These are phyloP conservation scores for Xanthoconium purpureum DNA, from an alignment of 768 basidiomycete species.

Conservation along the genomic window DNA sequence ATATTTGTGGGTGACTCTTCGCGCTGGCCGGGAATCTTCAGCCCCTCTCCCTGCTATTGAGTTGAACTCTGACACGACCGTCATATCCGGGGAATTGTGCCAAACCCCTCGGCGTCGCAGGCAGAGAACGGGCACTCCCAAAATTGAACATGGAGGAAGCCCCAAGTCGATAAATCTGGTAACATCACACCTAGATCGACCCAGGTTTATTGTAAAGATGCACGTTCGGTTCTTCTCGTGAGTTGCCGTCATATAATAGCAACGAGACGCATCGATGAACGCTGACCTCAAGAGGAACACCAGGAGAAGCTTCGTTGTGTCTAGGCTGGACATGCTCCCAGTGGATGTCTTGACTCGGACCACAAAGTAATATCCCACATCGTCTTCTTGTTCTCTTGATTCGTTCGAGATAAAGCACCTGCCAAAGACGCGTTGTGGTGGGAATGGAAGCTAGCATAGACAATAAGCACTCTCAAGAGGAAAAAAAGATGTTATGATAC, in stretches of 20 bases:
- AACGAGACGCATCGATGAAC: neutral
- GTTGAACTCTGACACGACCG: conserved; percentile 2
- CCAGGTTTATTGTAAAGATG: neutral
- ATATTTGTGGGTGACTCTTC: neutral
- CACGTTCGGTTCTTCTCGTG: neutral
- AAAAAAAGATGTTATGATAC: neutral
- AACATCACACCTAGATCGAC: conserved; percentile 7
- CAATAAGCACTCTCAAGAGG: neutral
- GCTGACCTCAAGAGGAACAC: neutral
- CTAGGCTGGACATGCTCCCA: neutral
- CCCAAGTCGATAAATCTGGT: conserved; percentile 9
- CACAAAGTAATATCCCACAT: neutral
- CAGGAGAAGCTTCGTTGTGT: neutral
- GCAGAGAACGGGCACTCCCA: neutral
- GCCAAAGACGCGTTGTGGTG: conserved; percentile 4
- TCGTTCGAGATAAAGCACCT: conserved; percentile 6
- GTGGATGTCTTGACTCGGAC: neutral
- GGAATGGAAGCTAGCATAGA: conserved; percentile 9
- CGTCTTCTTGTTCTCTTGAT: conserved; percentile 5
- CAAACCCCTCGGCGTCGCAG: neutral
- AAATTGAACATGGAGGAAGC: conserved; percentile 8
- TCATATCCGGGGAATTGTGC: conserved; percentile 1
- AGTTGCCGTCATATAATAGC: neutral
- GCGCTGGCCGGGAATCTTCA: neutral
- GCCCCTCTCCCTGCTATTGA: neutral